Evolutionary conservation across 495 filamentous ascomycete species (phyloP).

Genomic region (Tuber microsphaerosporum): DNA sequence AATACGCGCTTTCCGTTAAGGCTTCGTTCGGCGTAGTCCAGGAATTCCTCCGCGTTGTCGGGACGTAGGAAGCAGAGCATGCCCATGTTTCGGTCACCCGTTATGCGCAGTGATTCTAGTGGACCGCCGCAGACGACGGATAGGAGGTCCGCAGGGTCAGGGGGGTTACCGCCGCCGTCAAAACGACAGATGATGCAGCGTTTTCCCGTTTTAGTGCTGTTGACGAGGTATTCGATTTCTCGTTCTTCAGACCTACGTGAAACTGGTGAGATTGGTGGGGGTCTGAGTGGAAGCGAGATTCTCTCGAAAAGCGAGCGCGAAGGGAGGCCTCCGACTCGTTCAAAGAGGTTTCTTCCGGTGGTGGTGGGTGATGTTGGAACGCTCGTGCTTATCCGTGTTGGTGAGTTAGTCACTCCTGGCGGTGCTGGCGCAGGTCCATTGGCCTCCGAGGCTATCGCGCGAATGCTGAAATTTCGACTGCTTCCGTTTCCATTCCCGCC

Average conservation of each 20-base stretch:
- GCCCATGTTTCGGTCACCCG: conserved; percentile 19
- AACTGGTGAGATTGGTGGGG: conserved; percentile 12
- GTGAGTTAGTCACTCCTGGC: not conserved
- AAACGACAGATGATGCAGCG: conserved; percentile 32
- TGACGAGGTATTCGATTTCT: conserved; percentile 24
- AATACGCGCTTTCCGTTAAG: conserved; percentile 20
- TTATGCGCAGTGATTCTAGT: conserved; percentile 26
- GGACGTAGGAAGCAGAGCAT: conserved; percentile 32
- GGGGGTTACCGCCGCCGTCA: conserved; percentile 8
- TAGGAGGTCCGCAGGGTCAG: conserved; percentile 24
- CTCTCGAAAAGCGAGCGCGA: conserved; percentile 31
- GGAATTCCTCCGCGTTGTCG: conserved; percentile 20
- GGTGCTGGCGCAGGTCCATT: not conserved
- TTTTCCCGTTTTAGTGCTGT: not conserved
- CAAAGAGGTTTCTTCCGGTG: not conserved
- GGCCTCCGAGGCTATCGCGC: conserved; percentile 15
- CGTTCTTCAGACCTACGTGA: conserved; percentile 26
- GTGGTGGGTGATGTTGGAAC: not conserved
- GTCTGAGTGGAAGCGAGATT: conserved; percentile 11
- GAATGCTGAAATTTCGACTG: conserved; percentile 21
- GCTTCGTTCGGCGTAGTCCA: conserved; percentile 11
- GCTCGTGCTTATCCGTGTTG: not conserved
- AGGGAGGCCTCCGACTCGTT: not conserved
- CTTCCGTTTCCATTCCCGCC: not conserved
- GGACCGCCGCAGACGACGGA: conserved; percentile 24